Evolutionary conservation across 2,329 filamentous ascomycete genomes (phyloP), one percentile per base, ranked within the genome.

Genomic region (Colletotrichum gloeosporioides): DNA sequence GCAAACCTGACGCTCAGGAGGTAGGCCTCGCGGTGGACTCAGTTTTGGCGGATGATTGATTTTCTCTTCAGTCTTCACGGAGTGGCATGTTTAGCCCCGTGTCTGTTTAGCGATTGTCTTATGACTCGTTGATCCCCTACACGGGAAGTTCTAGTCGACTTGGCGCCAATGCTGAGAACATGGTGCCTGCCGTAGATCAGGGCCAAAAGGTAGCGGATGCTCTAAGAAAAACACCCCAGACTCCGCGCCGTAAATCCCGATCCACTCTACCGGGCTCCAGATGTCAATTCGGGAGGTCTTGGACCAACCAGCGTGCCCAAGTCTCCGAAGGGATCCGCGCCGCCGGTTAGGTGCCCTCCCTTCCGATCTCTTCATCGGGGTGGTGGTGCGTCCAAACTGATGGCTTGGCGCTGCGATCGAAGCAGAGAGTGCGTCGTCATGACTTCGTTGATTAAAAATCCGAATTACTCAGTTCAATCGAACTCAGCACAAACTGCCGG

Each of bases 381-480:
- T n/a, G 25, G 12, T n/a, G 22, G 13, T 39, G 61, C 62, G 32
- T 64, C 34, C 74, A 74, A 76, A 76, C 71, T 76, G 71, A 69
- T 64, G 31, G 49, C 74, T 76, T 76, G 74, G 74, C 74, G 64
- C 16, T 31, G 49, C 65, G 27, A 31, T 5, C 25, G 32, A 39
- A 12, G 32, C n/a, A 36, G 44, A 29, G 31, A 8, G 16, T 31
- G 59, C 29, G 29, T 61, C 18, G 22, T 27, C 29, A 39, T 22
- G 34, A 22, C 32, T 29, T n/a, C 55, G 8, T 22, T 44, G 74
- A 69, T 59, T n/a, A 39, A 32, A 39, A 44, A 44, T 59, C 31
- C 32, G 16, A 49, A 53, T 27, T 25, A 22, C 59, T 63, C 36
- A 34, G 16, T 34, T 49, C 55, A n/a, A 13, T 29, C 25, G 59